Conservation (phyloP, 1,284 basidiomycete genomes). For the Flammula alnicola region DNA sequence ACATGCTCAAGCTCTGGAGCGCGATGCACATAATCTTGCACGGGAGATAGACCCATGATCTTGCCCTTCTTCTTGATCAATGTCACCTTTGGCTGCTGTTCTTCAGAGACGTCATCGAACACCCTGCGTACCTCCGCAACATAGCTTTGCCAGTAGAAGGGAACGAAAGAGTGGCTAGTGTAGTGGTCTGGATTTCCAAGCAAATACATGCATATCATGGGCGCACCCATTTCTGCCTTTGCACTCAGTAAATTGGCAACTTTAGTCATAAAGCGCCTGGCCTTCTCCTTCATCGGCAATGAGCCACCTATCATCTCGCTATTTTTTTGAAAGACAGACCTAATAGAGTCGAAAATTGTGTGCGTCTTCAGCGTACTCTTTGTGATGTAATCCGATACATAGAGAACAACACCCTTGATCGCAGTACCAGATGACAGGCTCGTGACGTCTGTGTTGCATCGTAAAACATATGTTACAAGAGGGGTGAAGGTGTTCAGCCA, state of each 20-base stretch:
- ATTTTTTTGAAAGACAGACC: conserved; percentile 24
- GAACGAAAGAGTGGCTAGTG: conserved; percentile 31
- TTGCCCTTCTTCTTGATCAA: neutral
- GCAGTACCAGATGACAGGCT: conserved; percentile 28
- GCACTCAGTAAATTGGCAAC: conserved; percentile 34
- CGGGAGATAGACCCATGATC: too few species aligned
- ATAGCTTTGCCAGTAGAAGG: conserved; percentile 33
- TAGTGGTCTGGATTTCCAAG: conserved; percentile 36
- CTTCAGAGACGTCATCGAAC: neutral
- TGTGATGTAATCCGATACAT: conserved; percentile 38
- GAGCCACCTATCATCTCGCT: neutral
- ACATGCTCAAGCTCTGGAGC: too few species aligned
- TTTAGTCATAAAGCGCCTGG: conserved; percentile 31
- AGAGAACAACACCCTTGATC: conserved; percentile 34
- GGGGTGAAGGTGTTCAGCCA: conserved; percentile 21
- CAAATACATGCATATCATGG: conserved; percentile 33
- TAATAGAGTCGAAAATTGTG: conserved; percentile 34
- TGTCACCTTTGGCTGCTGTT: too few species aligned
- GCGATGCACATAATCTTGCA: too few species aligned
- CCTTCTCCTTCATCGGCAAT: conserved; percentile 12
- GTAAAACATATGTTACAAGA: neutral
- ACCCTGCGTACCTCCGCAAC: conserved; percentile 18
- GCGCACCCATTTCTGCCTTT: conserved; percentile 35
- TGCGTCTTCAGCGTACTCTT: conserved; percentile 36
- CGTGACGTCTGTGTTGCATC: conserved; percentile 1